Evolutionary conservation across 1,139 yeast genomes (phyloP), one percentile per base, ranked within the genome.

Genomic region (Diutina sp.): DNA sequence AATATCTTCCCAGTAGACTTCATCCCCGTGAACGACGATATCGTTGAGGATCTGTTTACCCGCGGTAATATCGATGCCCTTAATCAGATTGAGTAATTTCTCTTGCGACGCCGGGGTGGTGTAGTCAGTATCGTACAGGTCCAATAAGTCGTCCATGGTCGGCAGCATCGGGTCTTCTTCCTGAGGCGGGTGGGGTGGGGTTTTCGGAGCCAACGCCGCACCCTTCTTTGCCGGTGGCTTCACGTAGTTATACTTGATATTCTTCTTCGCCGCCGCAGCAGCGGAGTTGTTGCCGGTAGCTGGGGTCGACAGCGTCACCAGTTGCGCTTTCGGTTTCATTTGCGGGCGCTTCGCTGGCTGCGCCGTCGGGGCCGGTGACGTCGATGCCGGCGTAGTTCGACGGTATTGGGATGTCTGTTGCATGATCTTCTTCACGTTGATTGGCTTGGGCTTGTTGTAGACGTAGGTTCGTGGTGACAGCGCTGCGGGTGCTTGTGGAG

Each of bases 1-100:
- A 61, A 93, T 90, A 67, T 93, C 99, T 54, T 87, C 95, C 99
- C 99, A 93, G 65, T 83, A 89, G 1, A 93, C 98, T 64, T 90
- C 95, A 69, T 93, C 98, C 8, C 98, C 98, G 60, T 87, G 89
- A 8, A 90, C 90, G 6, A 91, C 95, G 62, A 93, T 90, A 66
- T 93, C 98, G 62, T 88, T 87, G 60, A 93, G 76, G 56, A 93
- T 93, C 67, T 90, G 97, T 58, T 70, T 66, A 56, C 76, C 73
- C 58, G 80, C 66, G 57, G 66, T 60, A 58, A 67, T 69, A 61
- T 77, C 81, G 9, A 76, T 71, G 2, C 81, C 81, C 55, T 72
- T 64, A 35, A 76, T 68, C 14, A 72, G 69, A 12, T 63, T 58
- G 45, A 76, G 72, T n/a, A 76, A 62, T 46, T 64, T 64, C 21